Conservation (phyloP, 192 early-diverging fungal species). For the Allomyces macrogynus region DNA sequence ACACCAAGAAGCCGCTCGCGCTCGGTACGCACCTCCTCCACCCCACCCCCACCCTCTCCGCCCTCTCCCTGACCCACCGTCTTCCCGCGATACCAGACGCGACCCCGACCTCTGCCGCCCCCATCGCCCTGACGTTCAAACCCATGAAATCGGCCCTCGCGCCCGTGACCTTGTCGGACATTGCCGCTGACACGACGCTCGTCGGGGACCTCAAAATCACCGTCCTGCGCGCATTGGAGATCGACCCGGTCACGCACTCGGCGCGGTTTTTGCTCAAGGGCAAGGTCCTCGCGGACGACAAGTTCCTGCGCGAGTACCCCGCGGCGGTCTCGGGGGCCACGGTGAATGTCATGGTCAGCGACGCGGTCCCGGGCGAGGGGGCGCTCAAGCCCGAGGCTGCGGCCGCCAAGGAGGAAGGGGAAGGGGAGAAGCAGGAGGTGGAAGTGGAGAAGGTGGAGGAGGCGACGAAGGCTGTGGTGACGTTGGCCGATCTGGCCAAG, state of each 20-base stretch:
- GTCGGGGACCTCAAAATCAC: background rate
- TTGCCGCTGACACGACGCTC: background rate
- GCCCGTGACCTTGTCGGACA: background rate
- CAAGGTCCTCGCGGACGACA: background rate
- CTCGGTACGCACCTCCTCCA: background rate
- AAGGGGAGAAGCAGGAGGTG: too few species aligned
- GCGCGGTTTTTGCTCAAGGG: background rate
- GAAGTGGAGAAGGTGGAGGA: background rate
- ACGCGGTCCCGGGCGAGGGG: background rate
- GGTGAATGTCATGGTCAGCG: background rate
- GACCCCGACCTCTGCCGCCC: background rate
- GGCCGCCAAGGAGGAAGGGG: background rate
- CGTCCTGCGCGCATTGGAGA: background rate
- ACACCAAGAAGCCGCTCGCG: background rate
- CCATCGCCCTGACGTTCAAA: background rate
- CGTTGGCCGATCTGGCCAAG: background rate
- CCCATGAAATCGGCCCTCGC: background rate
- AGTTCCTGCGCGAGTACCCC: background rate
- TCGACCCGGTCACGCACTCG: background rate
- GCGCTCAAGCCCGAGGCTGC: background rate
- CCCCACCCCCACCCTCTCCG: background rate
- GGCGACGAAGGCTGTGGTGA: background rate
- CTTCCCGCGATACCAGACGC: background rate
- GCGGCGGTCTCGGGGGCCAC: background rate
- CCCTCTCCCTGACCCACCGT: background rate